Conservation (phyloP, 106 monocot species). For the Apostasia shenzhenica region DNA sequence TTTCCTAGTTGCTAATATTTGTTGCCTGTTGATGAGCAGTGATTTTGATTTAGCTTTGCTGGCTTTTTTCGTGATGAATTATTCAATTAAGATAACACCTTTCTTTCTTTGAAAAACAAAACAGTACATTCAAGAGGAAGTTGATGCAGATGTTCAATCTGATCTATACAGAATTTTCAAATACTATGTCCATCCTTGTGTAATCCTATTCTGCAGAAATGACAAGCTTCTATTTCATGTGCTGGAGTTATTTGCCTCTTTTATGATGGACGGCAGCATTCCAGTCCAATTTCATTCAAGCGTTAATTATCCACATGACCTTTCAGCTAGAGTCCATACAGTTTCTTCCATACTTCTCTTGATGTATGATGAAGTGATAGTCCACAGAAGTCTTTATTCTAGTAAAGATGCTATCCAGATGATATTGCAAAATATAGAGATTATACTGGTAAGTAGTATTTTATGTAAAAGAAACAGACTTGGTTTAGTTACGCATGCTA, state of each 20-base stretch:
- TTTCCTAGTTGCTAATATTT: too few relatives aligned
- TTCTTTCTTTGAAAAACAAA: too few relatives aligned
- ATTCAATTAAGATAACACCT: too few relatives aligned
- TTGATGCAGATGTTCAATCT: slow-evolving; percentile 13
- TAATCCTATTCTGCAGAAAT: slow-evolving; percentile 35
- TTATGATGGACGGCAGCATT: slow-evolving; percentile 15
- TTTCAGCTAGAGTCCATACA: slow-evolving; percentile 16
- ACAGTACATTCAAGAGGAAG: slow-evolving; percentile 31
- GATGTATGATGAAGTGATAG: slow-evolving; percentile 30
- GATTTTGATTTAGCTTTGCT: too few relatives aligned
- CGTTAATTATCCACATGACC: slow-evolving; percentile 11
- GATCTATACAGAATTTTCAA: slow-evolving; percentile 19
- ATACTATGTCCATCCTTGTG: slow-evolving; percentile 48
- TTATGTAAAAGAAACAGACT: not conserved
- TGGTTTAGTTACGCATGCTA: not conserved
- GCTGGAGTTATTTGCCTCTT: slow-evolving; percentile 33
- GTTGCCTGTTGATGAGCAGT: too few relatives aligned
- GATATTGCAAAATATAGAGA: slow-evolving; percentile 29
- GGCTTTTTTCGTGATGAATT: too few relatives aligned
- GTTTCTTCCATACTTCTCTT: slow-evolving; percentile 32
- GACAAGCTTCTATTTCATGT: slow-evolving; percentile 28
- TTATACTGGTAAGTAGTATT: slow-evolving; percentile 29
- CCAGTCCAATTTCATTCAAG: slow-evolving; percentile 4
- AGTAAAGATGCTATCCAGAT: slow-evolving; percentile 20
- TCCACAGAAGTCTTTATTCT: slow-evolving; percentile 28